Evolutionary conservation across 1,139 yeast species (phyloP).

Genomic region (Lodderomyces metapsilosis): DNA sequence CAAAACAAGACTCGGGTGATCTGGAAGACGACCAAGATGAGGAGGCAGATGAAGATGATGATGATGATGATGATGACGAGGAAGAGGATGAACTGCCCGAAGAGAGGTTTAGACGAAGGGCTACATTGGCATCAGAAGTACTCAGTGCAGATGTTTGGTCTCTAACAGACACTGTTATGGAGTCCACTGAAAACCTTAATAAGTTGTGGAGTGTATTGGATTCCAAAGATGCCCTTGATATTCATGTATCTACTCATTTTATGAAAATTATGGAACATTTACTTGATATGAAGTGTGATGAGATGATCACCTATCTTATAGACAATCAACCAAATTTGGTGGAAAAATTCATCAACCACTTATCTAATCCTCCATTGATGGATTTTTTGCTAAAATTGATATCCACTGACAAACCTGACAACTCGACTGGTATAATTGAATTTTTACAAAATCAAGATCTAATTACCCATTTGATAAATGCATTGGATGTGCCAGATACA

Average conservation of each 20-base stretch:
- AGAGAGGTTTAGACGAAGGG: conserved; percentile 63
- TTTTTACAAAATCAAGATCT: conserved; percentile 63
- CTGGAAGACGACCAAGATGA: conserved; percentile 7
- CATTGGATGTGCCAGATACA: conserved; percentile 42
- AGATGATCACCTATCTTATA: conserved; percentile 67
- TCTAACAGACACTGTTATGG: conserved; percentile 87
- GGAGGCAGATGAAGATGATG: conserved; percentile 13
- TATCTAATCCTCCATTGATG: conserved; percentile 83
- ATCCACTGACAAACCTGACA: conserved; percentile 77
- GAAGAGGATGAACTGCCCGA: conserved; percentile 35
- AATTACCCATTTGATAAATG: conserved; percentile 57
- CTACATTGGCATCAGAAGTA: conserved; percentile 88
- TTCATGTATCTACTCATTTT: conserved; percentile 79
- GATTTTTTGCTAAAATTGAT: conserved; percentile 76
- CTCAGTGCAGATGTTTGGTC: conserved; percentile 94
- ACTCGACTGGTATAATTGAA: conserved; percentile 74
- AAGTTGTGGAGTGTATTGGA: conserved; percentile 82
- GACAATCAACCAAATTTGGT: conserved; percentile 65
- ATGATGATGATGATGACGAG: conserved; percentile 20
- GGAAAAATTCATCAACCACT: conserved; percentile 69
- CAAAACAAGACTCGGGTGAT: conserved; percentile 15
- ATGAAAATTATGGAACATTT: conserved; percentile 94
- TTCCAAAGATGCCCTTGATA: conserved; percentile 54
- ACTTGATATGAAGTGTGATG: conserved; percentile 86
- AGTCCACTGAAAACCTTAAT: conserved; percentile 60